Conservation (phyloP, 2,329 filamentous ascomycete species). For the Fusarium dimerum region DNA sequence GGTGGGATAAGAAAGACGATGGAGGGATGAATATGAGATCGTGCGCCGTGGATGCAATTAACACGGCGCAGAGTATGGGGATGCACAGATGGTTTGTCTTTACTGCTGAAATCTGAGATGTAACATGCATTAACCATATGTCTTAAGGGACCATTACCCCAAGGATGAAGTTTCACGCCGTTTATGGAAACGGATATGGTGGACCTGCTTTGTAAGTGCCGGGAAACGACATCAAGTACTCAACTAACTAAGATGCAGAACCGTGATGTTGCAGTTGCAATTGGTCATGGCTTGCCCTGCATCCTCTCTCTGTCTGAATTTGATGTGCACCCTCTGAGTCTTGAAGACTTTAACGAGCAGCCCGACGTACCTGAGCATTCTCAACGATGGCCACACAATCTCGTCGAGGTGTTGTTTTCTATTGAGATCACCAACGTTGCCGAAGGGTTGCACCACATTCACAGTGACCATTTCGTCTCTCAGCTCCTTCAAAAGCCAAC, state of each 20-base stretch:
- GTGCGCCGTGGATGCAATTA: neutral
- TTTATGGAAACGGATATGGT: neutral
- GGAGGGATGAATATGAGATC: neutral
- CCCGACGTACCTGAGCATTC: neutral
- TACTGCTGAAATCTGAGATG: neutral
- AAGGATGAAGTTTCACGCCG: neutral
- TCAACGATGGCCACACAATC: neutral
- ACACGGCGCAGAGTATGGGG: neutral
- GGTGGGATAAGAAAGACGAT: neutral
- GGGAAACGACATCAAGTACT: neutral
- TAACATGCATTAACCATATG: neutral
- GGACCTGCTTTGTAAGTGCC: neutral
- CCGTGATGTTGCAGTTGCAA: neutral
- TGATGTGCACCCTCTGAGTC: neutral
- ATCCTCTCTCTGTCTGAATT: neutral
- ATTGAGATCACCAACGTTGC: neutral
- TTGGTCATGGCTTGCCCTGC: neutral
- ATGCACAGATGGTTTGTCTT: neutral
- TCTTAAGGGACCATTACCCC: neutral
- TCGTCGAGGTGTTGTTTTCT: neutral
- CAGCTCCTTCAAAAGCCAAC: neutral
- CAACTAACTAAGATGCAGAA: neutral
- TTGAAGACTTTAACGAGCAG: neutral
- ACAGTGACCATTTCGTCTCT: neutral
- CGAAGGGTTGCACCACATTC: neutral